Conservation (phyloP, 345 rosid species). For the Erucastrum elatum region DNA sequence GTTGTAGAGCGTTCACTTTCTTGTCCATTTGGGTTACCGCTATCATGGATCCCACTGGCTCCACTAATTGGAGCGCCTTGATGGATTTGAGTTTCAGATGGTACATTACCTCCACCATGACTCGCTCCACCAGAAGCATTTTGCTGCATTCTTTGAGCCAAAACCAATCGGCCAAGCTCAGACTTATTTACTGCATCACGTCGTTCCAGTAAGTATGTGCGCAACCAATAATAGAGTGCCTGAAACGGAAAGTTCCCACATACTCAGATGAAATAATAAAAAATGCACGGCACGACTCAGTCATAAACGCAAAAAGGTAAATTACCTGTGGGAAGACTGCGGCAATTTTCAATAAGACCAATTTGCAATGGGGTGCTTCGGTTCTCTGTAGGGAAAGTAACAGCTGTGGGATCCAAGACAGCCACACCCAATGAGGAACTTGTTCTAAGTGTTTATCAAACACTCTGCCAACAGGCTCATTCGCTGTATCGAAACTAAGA, state of each 20-base stretch:
- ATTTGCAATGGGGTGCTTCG: slow-evolving; percentile 95
- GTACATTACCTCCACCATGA: slow-evolving; percentile 56
- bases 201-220: slow-evolving; percentile 94
- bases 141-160: slow-evolving; percentile 93
- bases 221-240: slow-evolving; percentile 99
- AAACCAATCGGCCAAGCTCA: slow-evolving; percentile 65
- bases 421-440: slow-evolving; percentile 99
- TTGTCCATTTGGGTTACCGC: slow-evolving; percentile 70
- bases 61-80: slow-evolving; percentile 57
- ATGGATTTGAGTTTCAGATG: slow-evolving; percentile 65
- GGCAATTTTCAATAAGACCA: slow-evolving; percentile 86
- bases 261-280: slow-evolving; percentile 19
- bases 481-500: slow-evolving; percentile 88
- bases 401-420: slow-evolving; percentile 95
- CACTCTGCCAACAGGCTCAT: slow-evolving; percentile 86
- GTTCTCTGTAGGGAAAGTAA: slow-evolving; percentile 93
- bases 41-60: slow-evolving; percentile 66
- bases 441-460: slow-evolving; percentile 92
- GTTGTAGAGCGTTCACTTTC: slow-evolving; percentile 68
- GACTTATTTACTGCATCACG: slow-evolving; percentile 95
- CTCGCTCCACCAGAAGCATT: slow-evolving; percentile 53
- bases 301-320: not conserved
- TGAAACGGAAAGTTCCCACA: slow-evolving; percentile 31
- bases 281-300: not conserved
- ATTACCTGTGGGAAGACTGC: slow-evolving; percentile 87